Base-by-base conservation (phyloP, 1,139 yeast genomes). In the Arxiozyma bovina region DNA sequence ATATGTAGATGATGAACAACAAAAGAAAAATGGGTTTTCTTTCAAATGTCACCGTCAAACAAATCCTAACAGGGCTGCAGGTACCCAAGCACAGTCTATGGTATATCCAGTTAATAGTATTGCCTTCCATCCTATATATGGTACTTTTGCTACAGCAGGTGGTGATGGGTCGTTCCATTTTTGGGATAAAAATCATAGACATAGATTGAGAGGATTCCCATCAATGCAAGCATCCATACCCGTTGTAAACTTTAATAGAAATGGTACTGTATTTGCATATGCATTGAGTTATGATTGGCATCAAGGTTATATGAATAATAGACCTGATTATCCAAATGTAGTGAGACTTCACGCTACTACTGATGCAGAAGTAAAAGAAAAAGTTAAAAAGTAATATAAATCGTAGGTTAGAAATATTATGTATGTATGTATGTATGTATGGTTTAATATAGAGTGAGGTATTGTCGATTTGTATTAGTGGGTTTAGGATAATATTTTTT, bases 201-300 rank as follows among this genome's bases (percentile, higher is more conserved):
- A 88, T 68, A 80, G 98, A 63, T 79, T 93, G 61, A 87, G 86
- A 71, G 88, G 87, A 41, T 87, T 85, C 73, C 89, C 93, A 4
- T 73, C 79, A 20, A 77, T 87, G 34, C 85, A 85, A 48, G 83
- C 85, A 43, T 76, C 96, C 1, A 85, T 94, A 54, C 78, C 96
- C 0, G 82, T 86, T 27, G 80, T 93, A 1, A 83, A 84, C 8
- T 94, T 91, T 73, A 93, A 89, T 72, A 77, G 87, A 61, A 83
- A 77, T 53, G 99, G 99, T 50, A 73, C 82, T 45, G 82, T 93
- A 20, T 85, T 87, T 70, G 99, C 98, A 18, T 90, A 93, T 70
- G 96, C 98, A 1, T 71, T 88, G 58, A 84, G 96, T 62, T 93
- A 93, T 71, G 99, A 93, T 68, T 93, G 99, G 99, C 80, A 89